Base-by-base conservation (phyloP, 164 flowering plant genomes). In the Pachysandra terminalis region DNA sequence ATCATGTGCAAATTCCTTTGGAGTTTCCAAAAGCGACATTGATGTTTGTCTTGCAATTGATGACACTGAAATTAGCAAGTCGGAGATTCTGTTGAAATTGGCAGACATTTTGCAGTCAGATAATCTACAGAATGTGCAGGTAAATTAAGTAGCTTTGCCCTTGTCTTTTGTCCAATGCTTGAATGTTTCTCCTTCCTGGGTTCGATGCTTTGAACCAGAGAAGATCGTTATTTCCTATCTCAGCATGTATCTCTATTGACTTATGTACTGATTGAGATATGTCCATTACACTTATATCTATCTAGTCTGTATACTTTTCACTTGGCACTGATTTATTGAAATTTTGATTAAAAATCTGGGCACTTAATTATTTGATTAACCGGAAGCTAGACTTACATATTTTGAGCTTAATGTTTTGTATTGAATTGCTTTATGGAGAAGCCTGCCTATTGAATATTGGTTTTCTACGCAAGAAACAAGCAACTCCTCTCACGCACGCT, bases 1-100 rank as follows among this genome's bases (percentile, higher is more conserved):
- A 70, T 96, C 99, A 24, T 93, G 98, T 81, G 98, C 97, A 15
- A 96, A 87, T 81, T 85, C 98, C 55, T 96, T 96, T 82, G 99
- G 89, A 40, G 84, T 96, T 68, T 85, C 90, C 59, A 93, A 87
- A 59, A 96, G 99, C 74, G 99, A 96, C 70, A 84, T 96, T 77
- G 99, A 93, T 84, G 86, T 96, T 72, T 96, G 98, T 81, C 90
- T 96, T 73, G 85, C 86, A 19, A 83, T 90, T 37, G 83, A 83
- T 19, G 91, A 85, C 49, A 60, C 66, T 0, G 81, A 80, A 58
- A 37, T 77, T 26, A 71, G 80, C 76, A 96, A 96, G 84, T 71
- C 90, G 70, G 96, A 90, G 61, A 68, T 93, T 70, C 77, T 96
- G 77, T 64, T 93, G 73, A 90, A 83, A 77, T 79, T 93, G 79